Base-by-base conservation (phyloP, 352 stramenopile genomes). In the Phytophthora europaea region DNA sequence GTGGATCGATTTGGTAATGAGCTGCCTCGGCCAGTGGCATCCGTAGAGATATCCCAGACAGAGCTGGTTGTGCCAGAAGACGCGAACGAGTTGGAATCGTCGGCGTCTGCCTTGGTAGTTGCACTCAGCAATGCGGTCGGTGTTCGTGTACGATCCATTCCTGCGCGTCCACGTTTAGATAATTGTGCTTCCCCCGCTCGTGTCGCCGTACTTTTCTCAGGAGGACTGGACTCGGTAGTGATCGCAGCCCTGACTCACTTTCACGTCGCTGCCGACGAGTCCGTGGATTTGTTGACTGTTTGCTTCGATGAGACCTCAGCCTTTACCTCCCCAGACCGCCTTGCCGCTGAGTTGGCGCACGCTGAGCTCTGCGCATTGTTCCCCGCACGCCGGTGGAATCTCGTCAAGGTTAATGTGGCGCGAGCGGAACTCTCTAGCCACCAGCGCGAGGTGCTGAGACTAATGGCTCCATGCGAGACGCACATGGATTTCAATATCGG, bases 401-500 rank as follows among this genome's bases (percentile, higher is more conserved):
- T 99, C 8, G 69, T 99, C 34, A 79, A 83, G 16, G 78, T 98
- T 1, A 87, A 98, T 77, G 87, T 98, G 20, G 62, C 75, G 34
- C 97, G 89, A 67, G 64, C 75, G 10, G 82, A 95, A 45, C 91
- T 99, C 13, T 59, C 84, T 20, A 66, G 70, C 15, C 20, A 82
- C 9, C 92, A 98, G 73, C 48, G 61, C 22, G 78, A 88, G 48
- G 83, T 99, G 3, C 67, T 85, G 28, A 73, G 70, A 23, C 79
- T 99, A 1, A 93, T 99, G 66, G 53, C 76, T 61, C 93, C 97
- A 23, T 90, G 95, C 45, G 84, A 91, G 13, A 98, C 90, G 3
- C 92, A 98, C 56, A 99, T 99, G 98, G 97, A 99, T 83, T 98
- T 99, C 48, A 99, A 99, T 78, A 99, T 99, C 73, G 97, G 84